Evolutionary conservation across 1,284 basidiomycete genomes (phyloP).

Genomic region (Tilletiopsis washingtonensis): DNA sequence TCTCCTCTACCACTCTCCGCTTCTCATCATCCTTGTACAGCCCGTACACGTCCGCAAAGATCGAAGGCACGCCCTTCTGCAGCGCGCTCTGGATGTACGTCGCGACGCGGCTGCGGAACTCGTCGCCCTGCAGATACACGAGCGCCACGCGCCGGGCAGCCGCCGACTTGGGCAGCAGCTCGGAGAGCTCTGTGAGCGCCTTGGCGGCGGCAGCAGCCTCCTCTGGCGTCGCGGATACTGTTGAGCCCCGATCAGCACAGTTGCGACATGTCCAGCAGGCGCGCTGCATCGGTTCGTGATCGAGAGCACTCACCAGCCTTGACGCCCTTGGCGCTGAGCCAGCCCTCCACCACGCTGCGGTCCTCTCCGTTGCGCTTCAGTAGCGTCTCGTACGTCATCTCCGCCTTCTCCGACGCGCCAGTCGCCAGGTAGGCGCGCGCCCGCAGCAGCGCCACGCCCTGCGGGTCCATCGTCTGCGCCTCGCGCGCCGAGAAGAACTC

Average conservation of each 20-base stretch:
- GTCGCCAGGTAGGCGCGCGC: slow-evolving; percentile 1
- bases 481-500: slow-evolving; percentile 68
- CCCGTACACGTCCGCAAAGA: slow-evolving; percentile 86
- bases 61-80: slow-evolving; percentile 79
- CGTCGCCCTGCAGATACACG: slow-evolving; percentile 44
- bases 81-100: slow-evolving; percentile 68
- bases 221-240: slow-evolving; percentile 1
- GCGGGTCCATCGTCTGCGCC: too few species aligned
- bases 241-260: background rate
- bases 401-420: slow-evolving; percentile 2
- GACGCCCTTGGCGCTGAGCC: slow-evolving; percentile 6
- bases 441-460: background rate
- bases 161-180: slow-evolving; percentile 25
- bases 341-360: slow-evolving; percentile 52
- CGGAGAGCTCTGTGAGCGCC: slow-evolving; percentile 22
- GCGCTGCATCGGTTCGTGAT: too few species aligned
- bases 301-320: background rate
- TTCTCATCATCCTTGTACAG: slow-evolving; percentile 66
- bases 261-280: too few species aligned
- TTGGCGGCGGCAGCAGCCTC: background rate
- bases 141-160: slow-evolving; percentile 33
- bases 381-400: slow-evolving; percentile 7
- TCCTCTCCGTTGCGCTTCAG: slow-evolving; percentile 13
- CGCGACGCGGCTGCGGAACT: slow-evolving; percentile 62
- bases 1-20: slow-evolving; percentile 62